Evolutionary conservation across 805 yeast species (phyloP).

Genomic region (Zygosaccharomyces siamensis): DNA sequence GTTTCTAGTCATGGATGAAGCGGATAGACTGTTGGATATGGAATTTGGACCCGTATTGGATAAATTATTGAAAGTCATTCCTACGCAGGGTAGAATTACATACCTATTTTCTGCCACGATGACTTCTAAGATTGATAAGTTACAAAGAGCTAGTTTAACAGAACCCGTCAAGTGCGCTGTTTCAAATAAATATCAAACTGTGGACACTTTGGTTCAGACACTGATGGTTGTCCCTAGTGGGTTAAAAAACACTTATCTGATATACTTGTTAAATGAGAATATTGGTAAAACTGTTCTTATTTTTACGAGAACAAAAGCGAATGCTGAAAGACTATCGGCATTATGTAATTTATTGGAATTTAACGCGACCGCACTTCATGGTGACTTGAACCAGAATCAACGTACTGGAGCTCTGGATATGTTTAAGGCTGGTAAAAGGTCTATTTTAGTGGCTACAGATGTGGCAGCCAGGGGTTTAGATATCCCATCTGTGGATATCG

Average conservation of each 20-base stretch:
- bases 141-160: constrained; percentile 85
- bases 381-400: constrained; percentile 82
- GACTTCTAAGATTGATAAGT: constrained; percentile 90
- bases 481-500: constrained; percentile 75
- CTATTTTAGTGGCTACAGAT: constrained; percentile 74
- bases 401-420: constrained; percentile 77
- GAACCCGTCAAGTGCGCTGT: constrained; percentile 92
- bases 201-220: constrained; percentile 85
- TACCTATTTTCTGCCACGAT: constrained; percentile 94
- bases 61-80: constrained; percentile 76
- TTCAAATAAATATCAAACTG: constrained; percentile 83
- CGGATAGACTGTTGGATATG: constrained; percentile 91
- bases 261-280: constrained; percentile 76
- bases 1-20: constrained; percentile 92
- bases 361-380: constrained; percentile 88
- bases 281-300: constrained; percentile 83
- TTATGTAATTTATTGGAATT: constrained; percentile 78
- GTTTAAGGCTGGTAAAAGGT: constrained; percentile 66
- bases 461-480: constrained; percentile 88
- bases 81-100: constrained; percentile 72
- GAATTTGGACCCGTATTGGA: constrained; percentile 95
- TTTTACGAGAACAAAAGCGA: constrained; percentile 92
- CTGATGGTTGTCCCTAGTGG: constrained; percentile 91
- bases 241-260: constrained; percentile 79
- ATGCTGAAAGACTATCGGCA: constrained; percentile 84